Evolutionary conservation across 768 basidiomycete genomes (phyloP).

Genomic region (Kwoniella pini): DNA sequence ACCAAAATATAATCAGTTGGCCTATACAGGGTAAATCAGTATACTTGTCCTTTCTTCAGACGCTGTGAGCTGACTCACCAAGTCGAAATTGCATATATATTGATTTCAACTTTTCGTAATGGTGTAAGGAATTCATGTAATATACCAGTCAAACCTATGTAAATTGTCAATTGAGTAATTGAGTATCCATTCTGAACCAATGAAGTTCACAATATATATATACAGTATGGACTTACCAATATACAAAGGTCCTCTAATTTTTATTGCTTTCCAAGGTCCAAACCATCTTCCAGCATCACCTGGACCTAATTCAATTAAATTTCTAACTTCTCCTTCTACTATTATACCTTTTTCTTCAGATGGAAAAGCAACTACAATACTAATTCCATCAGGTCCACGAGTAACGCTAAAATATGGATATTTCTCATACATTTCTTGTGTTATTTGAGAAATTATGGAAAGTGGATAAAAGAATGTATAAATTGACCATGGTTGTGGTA

Average conservation of each 20-base stretch:
- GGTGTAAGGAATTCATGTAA: conserved; percentile 21
- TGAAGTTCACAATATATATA: too few relatives aligned
- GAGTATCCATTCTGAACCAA: too few relatives aligned
- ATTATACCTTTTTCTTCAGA: conserved; percentile 1
- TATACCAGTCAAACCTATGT: conserved; percentile 19
- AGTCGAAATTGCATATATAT: conserved; percentile 21
- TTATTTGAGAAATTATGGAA: not conserved
- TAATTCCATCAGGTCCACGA: conserved; percentile 4
- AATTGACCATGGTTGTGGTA: conserved; percentile 7
- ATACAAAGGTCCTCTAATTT: conserved; percentile 22
- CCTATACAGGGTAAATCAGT: not conserved
- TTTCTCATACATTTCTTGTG: not conserved
- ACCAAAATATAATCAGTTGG: conserved; percentile 21
- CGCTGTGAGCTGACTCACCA: conserved; percentile 16
- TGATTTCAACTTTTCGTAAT: conserved; percentile 16
- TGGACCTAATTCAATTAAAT: conserved; percentile 24
- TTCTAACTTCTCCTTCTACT: conserved; percentile 21
- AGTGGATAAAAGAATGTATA: conserved; percentile 22
- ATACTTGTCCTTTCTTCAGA: too few relatives aligned
- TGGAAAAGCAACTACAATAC: conserved; percentile 7
- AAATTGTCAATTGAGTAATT: not conserved
- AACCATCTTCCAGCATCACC: conserved; percentile 25
- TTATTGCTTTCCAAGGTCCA: conserved; percentile 24
- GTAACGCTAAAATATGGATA: conserved; percentile 22
- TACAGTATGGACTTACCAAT: conserved; percentile 11